Conservation (phyloP, 768 basidiomycete genomes). For the Kwoniella mangroviensis region DNA sequence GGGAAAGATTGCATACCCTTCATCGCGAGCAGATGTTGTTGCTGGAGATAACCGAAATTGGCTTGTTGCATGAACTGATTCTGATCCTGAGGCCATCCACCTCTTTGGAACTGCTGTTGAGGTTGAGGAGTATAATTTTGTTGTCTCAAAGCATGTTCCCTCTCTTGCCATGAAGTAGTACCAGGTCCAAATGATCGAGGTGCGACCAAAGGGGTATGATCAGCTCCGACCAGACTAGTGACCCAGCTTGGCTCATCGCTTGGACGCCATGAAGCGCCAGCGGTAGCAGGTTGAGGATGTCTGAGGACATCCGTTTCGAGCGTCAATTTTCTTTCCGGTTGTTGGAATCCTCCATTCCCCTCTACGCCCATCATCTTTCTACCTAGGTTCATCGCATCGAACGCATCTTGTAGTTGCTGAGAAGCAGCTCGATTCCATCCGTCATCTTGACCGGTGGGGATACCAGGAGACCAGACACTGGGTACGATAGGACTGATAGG, state of each 20-base stretch:
- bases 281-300: constrained; percentile 24
- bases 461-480: constrained; percentile 44
- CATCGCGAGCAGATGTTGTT: constrained; percentile 27
- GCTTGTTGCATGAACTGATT: constrained; percentile 3
- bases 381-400: constrained; percentile 53
- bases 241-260: constrained; percentile 52
- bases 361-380: constrained; percentile 37
- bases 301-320: constrained; percentile 21
- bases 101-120: constrained; percentile 15
- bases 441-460: constrained; percentile 35
- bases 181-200: constrained; percentile 18
- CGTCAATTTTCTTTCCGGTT: neutral
- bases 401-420: constrained; percentile 49
- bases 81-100: neutral
- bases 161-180: constrained; percentile 24
- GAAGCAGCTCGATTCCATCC: constrained; percentile 43
- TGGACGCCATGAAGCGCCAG: neutral
- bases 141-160: constrained; percentile 22
- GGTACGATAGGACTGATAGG: constrained; percentile 48
- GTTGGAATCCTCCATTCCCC: neutral
- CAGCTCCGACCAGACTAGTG: constrained; percentile 41
- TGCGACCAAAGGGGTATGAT: constrained; percentile 30
- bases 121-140: constrained; percentile 22
- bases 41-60: constrained; percentile 18
- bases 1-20: constrained; percentile 3